Evolutionary conservation across 495 filamentous ascomycete species (phyloP), one percentile per base, ranked within the genome.

Genomic region (Podospora fimiseda): DNA sequence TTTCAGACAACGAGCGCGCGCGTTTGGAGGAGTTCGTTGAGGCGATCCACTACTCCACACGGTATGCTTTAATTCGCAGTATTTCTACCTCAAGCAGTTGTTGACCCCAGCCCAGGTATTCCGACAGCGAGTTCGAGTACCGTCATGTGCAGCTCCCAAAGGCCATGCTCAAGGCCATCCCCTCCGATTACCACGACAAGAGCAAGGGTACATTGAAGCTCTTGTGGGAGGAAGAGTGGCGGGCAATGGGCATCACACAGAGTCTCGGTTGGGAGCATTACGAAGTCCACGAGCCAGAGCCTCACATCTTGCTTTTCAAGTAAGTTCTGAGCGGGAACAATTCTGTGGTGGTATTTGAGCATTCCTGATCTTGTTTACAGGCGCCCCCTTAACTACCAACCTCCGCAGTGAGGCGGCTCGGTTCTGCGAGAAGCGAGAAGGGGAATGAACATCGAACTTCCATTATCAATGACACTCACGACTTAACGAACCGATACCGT

Each of bases 251-350:
- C 23, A 98, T 98, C 57, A 97, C 92, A 56, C 91, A 97, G 90
- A 97, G 94, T 69, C 74, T 97, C 57, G 93, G 93, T 21, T 98
- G 93, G 93, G 91, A 96, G 64, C 93, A 98, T 70, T 98, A 98
- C 59, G 93, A 98, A 70, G 93, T 97, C 49, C 93, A 98, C 66
- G 94, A 96, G 69, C 93, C 93, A 33, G 93, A 98, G 74, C 93
- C 93, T 45, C 93, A 98, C 60, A 97, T 98, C 55, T 80, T 98
- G 24, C 80, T 98, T 13, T 98, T 98, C 80, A 98, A 98, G 93
- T 97, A 70, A 70, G 87, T 71, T 8, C 18, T 13, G 14, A 38
- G 22, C 14, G 21, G n/a, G n/a, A n/a, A n/a, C n/a, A n/a, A n/a
- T n/a, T n/a, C n/a, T n/a, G n/a, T n/a, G n/a, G n/a, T n/a, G n/a